Evolutionary conservation across 495 filamentous ascomycete genomes (phyloP).

Genomic region (Schizothecium vesticola): DNA sequence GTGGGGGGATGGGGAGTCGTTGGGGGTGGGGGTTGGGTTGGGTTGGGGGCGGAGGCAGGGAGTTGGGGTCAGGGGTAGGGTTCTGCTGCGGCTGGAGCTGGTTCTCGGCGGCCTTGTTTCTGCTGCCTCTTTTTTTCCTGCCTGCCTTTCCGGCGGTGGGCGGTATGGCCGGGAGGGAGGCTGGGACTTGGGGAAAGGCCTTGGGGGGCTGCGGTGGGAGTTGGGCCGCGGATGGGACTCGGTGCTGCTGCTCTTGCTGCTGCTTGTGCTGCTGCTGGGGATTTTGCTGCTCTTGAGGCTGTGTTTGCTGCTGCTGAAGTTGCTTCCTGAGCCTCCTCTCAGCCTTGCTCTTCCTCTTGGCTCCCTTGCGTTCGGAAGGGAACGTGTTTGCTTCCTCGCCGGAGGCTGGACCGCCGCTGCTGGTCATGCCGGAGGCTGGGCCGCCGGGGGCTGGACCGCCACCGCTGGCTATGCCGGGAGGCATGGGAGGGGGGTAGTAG

Average conservation of each 20-base stretch:
- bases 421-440: too few species aligned
- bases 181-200: neutral
- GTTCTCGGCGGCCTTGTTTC: neutral
- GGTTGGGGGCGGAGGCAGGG: neutral
- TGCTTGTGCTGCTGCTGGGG: neutral
- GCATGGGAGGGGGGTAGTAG: neutral
- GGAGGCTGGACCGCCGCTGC: too few species aligned
- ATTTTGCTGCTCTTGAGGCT: neutral
- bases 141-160: neutral
- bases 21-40: neutral
- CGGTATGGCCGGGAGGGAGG: neutral
- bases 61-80: neutral
- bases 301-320: neutral
- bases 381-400: neutral
- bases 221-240: neutral
- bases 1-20: neutral
- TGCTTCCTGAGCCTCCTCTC: neutral
- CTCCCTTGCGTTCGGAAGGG: neutral
- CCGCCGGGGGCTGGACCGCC: too few species aligned
- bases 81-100: neutral
- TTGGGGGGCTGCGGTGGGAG: neutral
- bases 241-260: neutral
- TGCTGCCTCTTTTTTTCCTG: neutral
- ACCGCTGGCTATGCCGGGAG: neutral
- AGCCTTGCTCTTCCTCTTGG: neutral